Evolutionary conservation across 495 filamentous ascomycete species (phyloP), one percentile per base, ranked within the genome.

Genomic region (Penicillium ochrochloron): DNA sequence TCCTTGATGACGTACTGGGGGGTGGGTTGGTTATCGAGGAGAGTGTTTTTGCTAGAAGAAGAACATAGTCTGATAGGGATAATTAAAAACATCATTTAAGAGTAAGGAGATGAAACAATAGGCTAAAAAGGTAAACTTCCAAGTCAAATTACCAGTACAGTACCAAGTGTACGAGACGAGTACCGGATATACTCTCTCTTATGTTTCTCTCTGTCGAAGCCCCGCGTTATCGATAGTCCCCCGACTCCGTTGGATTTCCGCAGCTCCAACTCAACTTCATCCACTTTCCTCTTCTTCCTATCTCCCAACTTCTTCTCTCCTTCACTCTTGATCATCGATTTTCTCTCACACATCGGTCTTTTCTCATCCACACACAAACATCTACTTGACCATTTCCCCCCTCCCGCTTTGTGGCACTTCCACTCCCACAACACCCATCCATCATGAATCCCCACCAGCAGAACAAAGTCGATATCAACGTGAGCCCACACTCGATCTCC

Each of bases 391-490:
- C 44, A 9, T 9, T 14, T 25, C 44, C 19, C 9, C 25, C 48
- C 27, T 31, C 48, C 25, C 48, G 27, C 48, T 31, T 52, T 52
- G 48, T 52, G 48, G 19, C 53, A 29, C 33, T 37, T 61, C 68
- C 39, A 25, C 44, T 41, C 51, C 27, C 12, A 17, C 34, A 25
- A 57, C 23, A 54, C 67, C 67, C 78, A 41, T 41, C 37, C 37
- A 86, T 58, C 68, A 96, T 99, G 92, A 97, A 97, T 78, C 95
- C 95, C 65, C 91, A 93, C 74, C 92, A 97, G 82, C 90, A 92
- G 82, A 97, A 97, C 84, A 98, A 99, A 83, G 82, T 97, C 65
- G 94, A 99, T 78, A 85, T 97, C 79, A 93, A 84, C 82, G 95
- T 97, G 75, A 83, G 92, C 85, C 50, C 7, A 39, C 51, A 3